Base-by-base conservation (phyloP, 176 grass and related monocot genomes). In the Secale cereale region DNA sequence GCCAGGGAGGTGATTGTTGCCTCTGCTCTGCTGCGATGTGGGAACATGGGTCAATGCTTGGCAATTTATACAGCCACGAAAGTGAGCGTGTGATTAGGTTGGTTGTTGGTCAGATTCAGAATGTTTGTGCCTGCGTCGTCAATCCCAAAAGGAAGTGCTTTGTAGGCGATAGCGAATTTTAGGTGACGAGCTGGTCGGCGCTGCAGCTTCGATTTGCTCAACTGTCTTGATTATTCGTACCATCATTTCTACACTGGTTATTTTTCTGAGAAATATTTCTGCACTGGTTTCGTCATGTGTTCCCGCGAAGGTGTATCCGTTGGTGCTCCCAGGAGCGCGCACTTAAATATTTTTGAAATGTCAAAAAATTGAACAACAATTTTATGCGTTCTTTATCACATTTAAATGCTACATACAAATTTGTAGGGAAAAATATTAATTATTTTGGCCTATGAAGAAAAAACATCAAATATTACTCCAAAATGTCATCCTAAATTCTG, bases 91-190 rank as follows among this genome's bases (percentile, higher is more conserved):
- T 1, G 22, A 25, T 37, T 57, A 70, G 65, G 67, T 70, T 37
- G 65, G 64, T 70, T 15, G 65, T 70, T 82, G 30, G 65, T 13
- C 65, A 70, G 35, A 45, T 23, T 60, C 16, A 73, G 68, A 83
- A 83, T 22, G 10, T 71, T 12, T 60, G 33, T 3, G 41, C 13
- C 2, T 16, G 26, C 11, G 25, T 74, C 36, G 32, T 74, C 36
- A 4, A 23, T 45, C 23, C 19, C 8, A 37, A 59, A 45, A 17
- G 12, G 4, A 16, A 10, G 8, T 15, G 20, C 9, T 43, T 45
- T 22, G 6, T 45, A 45, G 46, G n/a, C 1, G 9, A 78, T 67
- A 7, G 19, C 10, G 20, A 57, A 56, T 15, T 37, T 68, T 27
- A 80, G 25, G 60, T 46, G 37, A 43, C 26, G 31, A 40, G 37